Evolutionary conservation across 331 rosid genomes (phyloP), one percentile per base, ranked within the genome.

Genomic region (Malus hybrid): DNA sequence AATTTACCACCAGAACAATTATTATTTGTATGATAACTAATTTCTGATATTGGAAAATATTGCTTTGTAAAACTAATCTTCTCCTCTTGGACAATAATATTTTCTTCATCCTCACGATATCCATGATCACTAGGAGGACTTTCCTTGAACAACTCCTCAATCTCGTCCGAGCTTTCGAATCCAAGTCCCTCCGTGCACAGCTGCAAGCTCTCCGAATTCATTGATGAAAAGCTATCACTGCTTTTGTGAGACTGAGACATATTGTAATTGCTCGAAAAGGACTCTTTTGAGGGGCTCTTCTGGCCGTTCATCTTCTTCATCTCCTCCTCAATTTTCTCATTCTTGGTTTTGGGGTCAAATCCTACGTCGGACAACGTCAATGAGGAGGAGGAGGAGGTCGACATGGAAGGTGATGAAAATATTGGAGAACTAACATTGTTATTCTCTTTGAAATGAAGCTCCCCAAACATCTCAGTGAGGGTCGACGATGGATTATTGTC

Each of bases 111-210:
- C 65, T n/a, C 60, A 50, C 68, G 85, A 12, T 10, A 20, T n/a
- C 29, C 15, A 20, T 59, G 13, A 59, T 59, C 29, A 59, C 15
- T 22, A 24, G 29, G 27, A 24, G 13, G 27, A 64, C 66, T 67
- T 14, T 48, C 69, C 61, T 56, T 67, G 64, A 76, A 77, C 61
- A 86, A 22, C 54, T 90, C 91, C 80, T 92, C 97, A 32, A 92
- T 88, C 57, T 92, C 96, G 65, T 85, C 97, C 0, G 88, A 87
- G 80, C 99, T 94, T 74, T 94, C 97, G 42, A 76, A 94, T 16
- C 99, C 99, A 33, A 94, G 93, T 63, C 97, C 96, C 83, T 94
- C 99, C 0, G 99, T 94, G 93, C 97, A 92, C 29, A 88, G 79
- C 32, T 88, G 97, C 85, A 93, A 69, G 34, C 91, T 93, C 16